Conservation (phyloP, 2,329 filamentous ascomycete genomes). For the Ceratocystis colombiana region DNA sequence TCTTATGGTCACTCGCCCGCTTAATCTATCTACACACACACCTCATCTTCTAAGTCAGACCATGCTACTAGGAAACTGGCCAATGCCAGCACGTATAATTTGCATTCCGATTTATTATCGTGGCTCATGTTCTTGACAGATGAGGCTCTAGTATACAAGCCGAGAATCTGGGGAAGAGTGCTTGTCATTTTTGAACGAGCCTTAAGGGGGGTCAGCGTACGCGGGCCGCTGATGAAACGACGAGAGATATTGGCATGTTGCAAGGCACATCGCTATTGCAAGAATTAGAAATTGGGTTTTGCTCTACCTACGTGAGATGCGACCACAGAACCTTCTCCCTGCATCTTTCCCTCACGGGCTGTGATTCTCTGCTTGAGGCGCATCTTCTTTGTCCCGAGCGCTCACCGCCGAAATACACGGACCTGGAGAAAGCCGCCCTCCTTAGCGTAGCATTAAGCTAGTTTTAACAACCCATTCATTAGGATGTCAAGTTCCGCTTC, state of each 20-base stretch:
- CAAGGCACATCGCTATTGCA: background rate
- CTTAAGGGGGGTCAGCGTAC: background rate
- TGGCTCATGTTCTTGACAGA: background rate
- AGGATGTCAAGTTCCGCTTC: background rate
- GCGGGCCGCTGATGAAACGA: slow-evolving; percentile 1
- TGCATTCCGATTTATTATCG: slow-evolving; percentile 14
- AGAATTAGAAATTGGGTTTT: too few species aligned
- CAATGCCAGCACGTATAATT: background rate
- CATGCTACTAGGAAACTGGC: background rate
- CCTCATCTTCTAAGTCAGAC: background rate
- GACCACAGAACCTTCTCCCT: background rate
- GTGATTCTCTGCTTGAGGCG: background rate
- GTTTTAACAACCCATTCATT: background rate
- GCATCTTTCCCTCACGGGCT: background rate
- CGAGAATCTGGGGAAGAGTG: slow-evolving; percentile 10
- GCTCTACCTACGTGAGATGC: too few species aligned
- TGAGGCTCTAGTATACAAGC: slow-evolving; percentile 13
- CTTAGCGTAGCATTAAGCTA: slow-evolving; percentile 3
- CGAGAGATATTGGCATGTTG: background rate
- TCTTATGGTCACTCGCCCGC: background rate
- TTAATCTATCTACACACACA: background rate
- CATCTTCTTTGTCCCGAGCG: background rate
- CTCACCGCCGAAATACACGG: slow-evolving; percentile 7
- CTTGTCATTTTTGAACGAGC: background rate
- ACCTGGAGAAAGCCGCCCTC: slow-evolving; percentile 4